phyloP scores from a whole-genome alignment of 768 basidiomycete species.

The Rhodotorula kratochvilovae region DNA sequence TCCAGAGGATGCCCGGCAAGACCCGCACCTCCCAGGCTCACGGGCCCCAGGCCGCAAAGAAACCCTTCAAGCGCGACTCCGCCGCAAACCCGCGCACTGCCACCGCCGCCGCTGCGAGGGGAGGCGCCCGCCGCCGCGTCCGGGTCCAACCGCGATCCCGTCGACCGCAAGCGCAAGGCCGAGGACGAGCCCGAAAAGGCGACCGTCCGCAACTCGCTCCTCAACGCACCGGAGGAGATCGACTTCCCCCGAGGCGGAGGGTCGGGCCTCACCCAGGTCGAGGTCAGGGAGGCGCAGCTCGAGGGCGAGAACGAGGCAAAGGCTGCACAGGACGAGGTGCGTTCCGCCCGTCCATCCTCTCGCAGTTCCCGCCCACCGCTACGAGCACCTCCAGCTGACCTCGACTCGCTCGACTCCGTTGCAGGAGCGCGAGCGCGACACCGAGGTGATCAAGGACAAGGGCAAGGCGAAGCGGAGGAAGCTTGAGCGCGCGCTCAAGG shows the following conservation, averaged over 20 bases:
- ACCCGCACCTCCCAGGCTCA: slow-evolving; percentile 31
- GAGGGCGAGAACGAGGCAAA: slow-evolving; percentile 83
- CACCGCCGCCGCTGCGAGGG: background rate
- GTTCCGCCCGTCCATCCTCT: background rate
- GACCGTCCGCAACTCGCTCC: slow-evolving; percentile 8
- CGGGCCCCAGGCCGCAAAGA: slow-evolving; percentile 27
- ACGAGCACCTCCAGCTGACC: background rate
- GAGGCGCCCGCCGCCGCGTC: background rate
- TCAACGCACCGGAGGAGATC: slow-evolving; percentile 40
- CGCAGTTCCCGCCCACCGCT: background rate
- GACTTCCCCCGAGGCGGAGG: slow-evolving; percentile 90
- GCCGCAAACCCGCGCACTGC: background rate
- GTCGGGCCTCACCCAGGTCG: slow-evolving; percentile 76
- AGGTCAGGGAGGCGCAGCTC: slow-evolving; percentile 76
- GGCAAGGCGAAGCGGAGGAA: slow-evolving; percentile 48
- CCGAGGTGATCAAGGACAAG: slow-evolving; percentile 48
- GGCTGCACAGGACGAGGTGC: slow-evolving; percentile 55
- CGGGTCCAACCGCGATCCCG: background rate
- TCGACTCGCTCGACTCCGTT: background rate
- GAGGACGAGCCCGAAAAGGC: slow-evolving; percentile 33
- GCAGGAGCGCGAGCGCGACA: slow-evolving; percentile 25
- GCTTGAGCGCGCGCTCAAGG: slow-evolving; percentile 39
- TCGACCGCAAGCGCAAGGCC: slow-evolving; percentile 22
- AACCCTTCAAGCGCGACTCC: slow-evolving; percentile 30
- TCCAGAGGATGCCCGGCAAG: slow-evolving; percentile 21